phyloP scores from a whole-genome alignment of 2,329 filamentous ascomycete genomes.

The Stagonosporopsis tanaceti region DNA sequence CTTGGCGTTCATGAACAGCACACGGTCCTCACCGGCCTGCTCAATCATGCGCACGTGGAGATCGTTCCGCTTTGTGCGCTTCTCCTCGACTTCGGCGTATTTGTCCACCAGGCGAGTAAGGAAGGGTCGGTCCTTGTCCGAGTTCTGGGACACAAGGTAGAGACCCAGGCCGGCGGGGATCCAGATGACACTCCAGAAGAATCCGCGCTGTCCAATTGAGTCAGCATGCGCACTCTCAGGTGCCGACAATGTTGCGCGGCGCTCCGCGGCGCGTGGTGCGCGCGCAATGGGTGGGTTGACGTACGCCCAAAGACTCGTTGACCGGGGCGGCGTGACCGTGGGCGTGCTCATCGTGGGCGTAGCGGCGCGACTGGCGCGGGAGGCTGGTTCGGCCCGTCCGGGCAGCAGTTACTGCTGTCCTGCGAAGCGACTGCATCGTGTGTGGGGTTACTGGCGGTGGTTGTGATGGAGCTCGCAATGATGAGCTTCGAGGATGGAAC shows the following conservation, averaged over 20 bases:
- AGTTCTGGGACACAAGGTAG: conserved; percentile 55
- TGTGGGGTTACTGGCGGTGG: conserved; percentile 27
- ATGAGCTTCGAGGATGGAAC: conserved; percentile 38
- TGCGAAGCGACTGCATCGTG: conserved; percentile 56
- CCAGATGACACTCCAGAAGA: conserved; percentile 60
- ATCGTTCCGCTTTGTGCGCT: conserved; percentile 64
- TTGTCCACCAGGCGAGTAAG: conserved; percentile 63
- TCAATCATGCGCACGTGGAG: conserved; percentile 68
- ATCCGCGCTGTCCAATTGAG: conserved; percentile 50
- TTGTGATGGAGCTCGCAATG: conserved; percentile 37
- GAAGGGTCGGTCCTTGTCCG: conserved; percentile 50
- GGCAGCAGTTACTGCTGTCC: conserved; percentile 54
- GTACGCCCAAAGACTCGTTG: conserved; percentile 61
- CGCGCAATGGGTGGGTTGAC: conserved; percentile 39
- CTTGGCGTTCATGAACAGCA: conserved; percentile 62
- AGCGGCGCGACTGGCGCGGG: conserved; percentile 52
- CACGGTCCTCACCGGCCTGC: conserved; percentile 68
- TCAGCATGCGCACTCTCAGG: conserved; percentile 23
- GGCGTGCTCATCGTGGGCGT: conserved; percentile 48
- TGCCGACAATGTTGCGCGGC: neutral
- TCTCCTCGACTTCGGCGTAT: conserved; percentile 62
- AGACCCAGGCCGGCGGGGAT: conserved; percentile 57
- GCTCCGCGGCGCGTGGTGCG: neutral
- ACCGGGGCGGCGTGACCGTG: conserved; percentile 50
- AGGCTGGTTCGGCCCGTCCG: conserved; percentile 47